These are phyloP conservation scores for Digitaria exilis DNA, from an alignment of 202 grass and related monocot species.

Conservation along the genomic window DNA sequence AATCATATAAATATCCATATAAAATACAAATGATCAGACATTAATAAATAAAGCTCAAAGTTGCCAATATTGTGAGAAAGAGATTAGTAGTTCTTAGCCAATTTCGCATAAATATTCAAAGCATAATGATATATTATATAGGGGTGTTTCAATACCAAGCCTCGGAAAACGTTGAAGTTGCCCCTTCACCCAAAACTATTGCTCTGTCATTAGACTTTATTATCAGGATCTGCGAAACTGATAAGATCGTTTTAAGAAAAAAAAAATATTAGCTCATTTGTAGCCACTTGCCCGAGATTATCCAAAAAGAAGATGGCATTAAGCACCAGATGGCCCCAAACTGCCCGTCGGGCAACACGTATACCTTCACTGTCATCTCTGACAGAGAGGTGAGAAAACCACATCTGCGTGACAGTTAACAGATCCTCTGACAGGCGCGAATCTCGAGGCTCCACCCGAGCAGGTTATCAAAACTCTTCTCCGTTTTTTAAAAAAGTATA, in stretches of 20 bases:
- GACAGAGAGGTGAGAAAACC: background rate
- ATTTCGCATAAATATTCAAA: background rate
- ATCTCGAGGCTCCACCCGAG: constrained; percentile 2
- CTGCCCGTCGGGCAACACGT: constrained; percentile 2
- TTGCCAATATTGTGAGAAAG: too few species aligned
- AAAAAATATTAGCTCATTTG: background rate
- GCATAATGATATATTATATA: background rate
- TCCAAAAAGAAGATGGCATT: background rate
- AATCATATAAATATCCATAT: too few species aligned
- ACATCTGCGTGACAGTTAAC: background rate
- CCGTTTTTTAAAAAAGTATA: background rate
- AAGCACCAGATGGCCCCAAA: background rate
- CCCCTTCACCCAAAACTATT: background rate
- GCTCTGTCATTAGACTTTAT: background rate
- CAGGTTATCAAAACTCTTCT: constrained; percentile 24
- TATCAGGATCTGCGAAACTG: background rate
- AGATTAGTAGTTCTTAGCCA: background rate
- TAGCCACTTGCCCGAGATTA: background rate
- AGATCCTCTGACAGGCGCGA: background rate
- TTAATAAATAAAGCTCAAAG: too few species aligned
- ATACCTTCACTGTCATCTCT: background rate
- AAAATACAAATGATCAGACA: too few species aligned
- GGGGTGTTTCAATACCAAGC: background rate
- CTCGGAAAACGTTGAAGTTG: background rate
- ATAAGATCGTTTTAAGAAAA: background rate